These are phyloP conservation scores for Neurospora sp. DNA, from an alignment of 495 filamentous ascomycete species.

Conservation along the genomic window DNA sequence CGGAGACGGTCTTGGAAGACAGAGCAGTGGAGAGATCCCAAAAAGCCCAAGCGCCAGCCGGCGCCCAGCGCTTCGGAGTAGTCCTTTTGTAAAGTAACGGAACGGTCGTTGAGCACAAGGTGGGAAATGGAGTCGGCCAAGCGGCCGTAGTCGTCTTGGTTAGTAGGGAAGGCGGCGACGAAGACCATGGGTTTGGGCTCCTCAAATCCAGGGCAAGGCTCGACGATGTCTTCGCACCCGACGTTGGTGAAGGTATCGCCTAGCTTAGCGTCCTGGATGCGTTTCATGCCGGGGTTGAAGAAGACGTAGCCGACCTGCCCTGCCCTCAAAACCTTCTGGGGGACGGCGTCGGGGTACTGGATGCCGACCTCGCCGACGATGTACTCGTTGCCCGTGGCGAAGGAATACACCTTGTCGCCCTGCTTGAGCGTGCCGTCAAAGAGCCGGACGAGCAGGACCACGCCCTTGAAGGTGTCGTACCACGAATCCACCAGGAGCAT, in stretches of 20 bases:
- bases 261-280: constrained; percentile 86
- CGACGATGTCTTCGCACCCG: constrained; percentile 65
- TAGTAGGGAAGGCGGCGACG: constrained; percentile 88
- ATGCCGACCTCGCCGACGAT: constrained; percentile 94
- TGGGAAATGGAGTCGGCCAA: constrained; percentile 93
- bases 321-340: constrained; percentile 69
- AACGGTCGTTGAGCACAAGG: constrained; percentile 86
- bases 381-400: constrained; percentile 80
- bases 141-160: constrained; percentile 77
- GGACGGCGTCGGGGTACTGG: constrained; percentile 82
- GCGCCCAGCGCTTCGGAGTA: constrained; percentile 86
- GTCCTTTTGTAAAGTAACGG: constrained; percentile 87
- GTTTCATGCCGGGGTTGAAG: constrained; percentile 98
- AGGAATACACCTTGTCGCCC: constrained; percentile 74
- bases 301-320: constrained; percentile 93
- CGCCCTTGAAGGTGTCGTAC: constrained; percentile 93
- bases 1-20: constrained; percentile 96
- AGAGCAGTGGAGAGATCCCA: constrained; percentile 94
- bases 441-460: constrained; percentile 81
- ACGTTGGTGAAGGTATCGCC: constrained; percentile 91
- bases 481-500: constrained; percentile 93
- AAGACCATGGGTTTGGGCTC: constrained; percentile 99
- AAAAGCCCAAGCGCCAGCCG: constrained; percentile 86
- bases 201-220: constrained; percentile 84
- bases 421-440: constrained; percentile 80